Base-by-base conservation (phyloP, 2,329 filamentous ascomycete species). In the Talaromyces sp. region DNA sequence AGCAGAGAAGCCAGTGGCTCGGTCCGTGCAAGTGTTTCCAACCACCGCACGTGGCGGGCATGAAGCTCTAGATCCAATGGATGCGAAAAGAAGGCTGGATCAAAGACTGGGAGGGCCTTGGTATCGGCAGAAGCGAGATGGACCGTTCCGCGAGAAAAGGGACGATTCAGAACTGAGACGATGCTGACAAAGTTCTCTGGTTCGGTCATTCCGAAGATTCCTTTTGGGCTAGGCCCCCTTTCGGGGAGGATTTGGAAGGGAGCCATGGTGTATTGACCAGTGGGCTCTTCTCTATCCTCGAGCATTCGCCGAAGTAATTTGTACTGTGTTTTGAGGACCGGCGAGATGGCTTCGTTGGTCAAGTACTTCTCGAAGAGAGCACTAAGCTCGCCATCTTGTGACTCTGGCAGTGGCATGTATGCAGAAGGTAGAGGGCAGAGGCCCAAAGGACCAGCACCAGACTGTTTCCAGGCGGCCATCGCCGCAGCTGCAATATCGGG, bases 1-100 rank as follows among this genome's bases (percentile, higher is more conserved):
- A 48, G 44, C 1, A 48, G 14, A 25, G 44, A 48, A 28, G 44
- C 44, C 14, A 48, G 5, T 16, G 44, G 44, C 44, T 28, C 44
- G 7, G 14, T 48, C 44, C 44, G n/a, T 5, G 44, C 44, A 48
- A 48, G 44, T 48, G 44, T 48, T 7, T 48, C 44, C 23, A 48
- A 16, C 44, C 44, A 48, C 1, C 44, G 44, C 23, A 48, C 44
- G 12, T 48, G 44, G 44, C 44, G 44, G 2, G 44, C 44, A 11
- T 48, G 44, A 28, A 48, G 44, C 44, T 80, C 74, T 4, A 76
- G 61, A 61, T 82, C 80, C 2, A 79, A 67, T 0, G 80, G 77
- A 61, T 82, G 76, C 7, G 75, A 72, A 18, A 82, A 70, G 40
- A 79, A 80, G 9, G 72, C 72, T 0, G 77, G 75, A 66, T 83